Base-by-base conservation (phyloP, 176 grass and related monocot species). In the Avena eriantha region DNA sequence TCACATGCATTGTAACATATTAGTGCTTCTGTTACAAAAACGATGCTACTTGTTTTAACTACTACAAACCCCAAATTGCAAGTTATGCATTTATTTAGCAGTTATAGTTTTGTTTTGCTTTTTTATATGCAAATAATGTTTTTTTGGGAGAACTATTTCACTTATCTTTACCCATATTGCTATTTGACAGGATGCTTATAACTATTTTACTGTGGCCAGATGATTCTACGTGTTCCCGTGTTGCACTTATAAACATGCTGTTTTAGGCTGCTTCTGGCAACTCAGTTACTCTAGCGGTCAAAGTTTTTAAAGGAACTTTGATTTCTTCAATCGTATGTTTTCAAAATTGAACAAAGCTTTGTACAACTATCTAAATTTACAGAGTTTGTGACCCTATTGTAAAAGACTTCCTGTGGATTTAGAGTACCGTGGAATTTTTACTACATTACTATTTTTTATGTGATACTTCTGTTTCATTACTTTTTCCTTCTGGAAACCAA, bases 191-290 rank as follows among this genome's bases (percentile, higher is more conserved):
- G 94, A 81, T 85, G 89, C 82, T 87, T 91, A 84, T 86, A 91
- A 76, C 84, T 91, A 83, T 89, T 95, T 91, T 89, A 90, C 81
- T 93, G 73, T 95, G 94, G 89, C 84, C 53, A 83, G 91, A 91
- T 95, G 94, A 93, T 91, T 93, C 89, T 88, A 78, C 91, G 18
- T 87, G 82, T 95, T 90, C 91, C 84, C 89, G 88, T 88, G 84
- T 86, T 86, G 41, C 80, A 89, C 77, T 85, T 86, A 83, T 87
- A 85, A 81, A 84, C 90, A 83, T 89, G 87, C 71, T 87, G 47
- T 90, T 92, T 95, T 93, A 80, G 83, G 78, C 83, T 88, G 75
- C 88, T 73, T 86, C 73, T 83, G 80, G 49, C 88, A 88, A 78
- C 61, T 88, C 77, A 50, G 58, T 91, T 85, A 81, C 77, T 86